These are phyloP conservation scores for Bauhinia variegata DNA, from an alignment of 306 rosid species.

Conservation along the genomic window DNA sequence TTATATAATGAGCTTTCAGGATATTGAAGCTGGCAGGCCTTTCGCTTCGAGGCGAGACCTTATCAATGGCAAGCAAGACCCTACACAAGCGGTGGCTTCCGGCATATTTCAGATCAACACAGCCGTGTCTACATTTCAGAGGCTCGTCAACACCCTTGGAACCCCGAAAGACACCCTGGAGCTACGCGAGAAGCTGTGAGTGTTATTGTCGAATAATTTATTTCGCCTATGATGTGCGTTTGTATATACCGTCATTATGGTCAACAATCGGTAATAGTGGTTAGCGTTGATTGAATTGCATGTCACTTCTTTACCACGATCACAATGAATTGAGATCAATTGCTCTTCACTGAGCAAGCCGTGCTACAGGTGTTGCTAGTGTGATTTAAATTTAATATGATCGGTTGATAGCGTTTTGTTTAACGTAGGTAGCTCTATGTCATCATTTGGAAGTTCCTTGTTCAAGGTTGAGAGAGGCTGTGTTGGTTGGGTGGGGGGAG, in stretches of 20 bases:
- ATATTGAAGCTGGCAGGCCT: conserved; percentile 77
- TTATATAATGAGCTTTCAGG: conserved; percentile 82
- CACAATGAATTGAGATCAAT: conserved; percentile 21
- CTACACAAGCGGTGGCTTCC: conserved; percentile 92
- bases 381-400: not conserved
- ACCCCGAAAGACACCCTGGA: conserved; percentile 96
- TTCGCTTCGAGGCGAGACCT: conserved; percentile 64
- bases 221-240: not conserved
- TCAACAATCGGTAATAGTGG: not conserved
- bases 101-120: conserved; percentile 99
- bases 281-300: conserved; percentile 14
- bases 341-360: not conserved
- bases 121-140: conserved; percentile 90
- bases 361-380: not conserved
- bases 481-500: not conserved
- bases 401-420: not conserved
- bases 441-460: too few relatives aligned
- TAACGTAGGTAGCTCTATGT: too few relatives aligned
- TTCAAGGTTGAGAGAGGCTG: too few relatives aligned
- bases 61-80: conserved; percentile 72
- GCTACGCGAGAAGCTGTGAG: conserved; percentile 94
- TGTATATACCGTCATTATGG: not conserved
- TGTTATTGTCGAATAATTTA: not conserved
- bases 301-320: conserved; percentile 9
- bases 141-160: conserved; percentile 96